Conservation (phyloP, 2,329 filamentous ascomycete genomes). For the Fonsecaea nubica region DNA sequence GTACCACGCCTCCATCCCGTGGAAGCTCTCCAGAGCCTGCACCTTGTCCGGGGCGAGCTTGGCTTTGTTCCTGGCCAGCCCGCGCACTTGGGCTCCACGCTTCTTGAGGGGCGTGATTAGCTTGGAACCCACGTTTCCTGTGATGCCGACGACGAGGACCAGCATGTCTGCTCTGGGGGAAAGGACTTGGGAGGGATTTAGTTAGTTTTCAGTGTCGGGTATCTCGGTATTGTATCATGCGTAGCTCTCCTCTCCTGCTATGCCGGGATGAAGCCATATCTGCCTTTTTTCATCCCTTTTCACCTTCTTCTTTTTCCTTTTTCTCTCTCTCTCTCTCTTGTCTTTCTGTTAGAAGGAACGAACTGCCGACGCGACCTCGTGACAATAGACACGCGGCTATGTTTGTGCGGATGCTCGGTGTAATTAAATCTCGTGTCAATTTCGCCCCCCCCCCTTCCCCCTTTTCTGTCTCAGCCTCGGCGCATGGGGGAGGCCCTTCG, state of each 20-base stretch:
- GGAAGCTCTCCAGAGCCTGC: conserved; percentile 10
- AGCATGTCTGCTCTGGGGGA: neutral
- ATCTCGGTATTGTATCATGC: too few species aligned
- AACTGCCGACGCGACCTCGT: too few species aligned
- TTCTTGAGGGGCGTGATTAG: conserved; percentile 2
- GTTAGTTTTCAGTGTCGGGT: too few species aligned
- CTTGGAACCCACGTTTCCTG: conserved; percentile 11
- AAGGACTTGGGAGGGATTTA: too few species aligned
- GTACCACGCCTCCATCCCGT: conserved; percentile 16
- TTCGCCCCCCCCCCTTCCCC: neutral
- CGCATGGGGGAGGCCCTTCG: neutral
- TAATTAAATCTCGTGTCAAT: neutral
- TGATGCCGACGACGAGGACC: conserved; percentile 13
- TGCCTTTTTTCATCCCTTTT: too few species aligned
- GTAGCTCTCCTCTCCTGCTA: too few species aligned
- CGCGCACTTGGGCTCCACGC: conserved; percentile 11
- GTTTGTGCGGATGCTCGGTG: neutral
- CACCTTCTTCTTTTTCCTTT: too few species aligned
- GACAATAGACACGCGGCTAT: too few species aligned
- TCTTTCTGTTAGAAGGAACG: too few species aligned
- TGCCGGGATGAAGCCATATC: too few species aligned
- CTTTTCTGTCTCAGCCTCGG: neutral
- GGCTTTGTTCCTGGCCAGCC: conserved; percentile 11
- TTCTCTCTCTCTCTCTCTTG: neutral
- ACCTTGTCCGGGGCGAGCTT: conserved; percentile 5